These are phyloP conservation scores for Rhododendron griersonianum DNA, from an alignment of 148 eudicot species.

Conservation along the genomic window DNA sequence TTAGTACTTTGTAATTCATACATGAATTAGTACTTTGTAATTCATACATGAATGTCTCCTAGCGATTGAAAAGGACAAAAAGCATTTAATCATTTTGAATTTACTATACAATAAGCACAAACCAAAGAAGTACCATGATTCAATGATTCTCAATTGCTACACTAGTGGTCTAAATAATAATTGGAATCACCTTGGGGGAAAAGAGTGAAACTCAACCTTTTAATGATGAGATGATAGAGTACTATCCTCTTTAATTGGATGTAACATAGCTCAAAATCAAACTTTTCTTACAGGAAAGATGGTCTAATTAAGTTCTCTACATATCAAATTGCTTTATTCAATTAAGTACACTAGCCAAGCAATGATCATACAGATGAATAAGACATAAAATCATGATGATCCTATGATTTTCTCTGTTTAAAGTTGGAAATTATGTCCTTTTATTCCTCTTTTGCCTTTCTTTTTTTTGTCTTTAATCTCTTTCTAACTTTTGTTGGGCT, in stretches of 20 bases:
- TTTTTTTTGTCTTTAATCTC: background rate
- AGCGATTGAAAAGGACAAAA: too few species aligned
- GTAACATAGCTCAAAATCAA: background rate
- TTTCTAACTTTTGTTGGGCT: background rate
- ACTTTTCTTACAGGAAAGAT: background rate
- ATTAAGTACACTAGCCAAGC: background rate
- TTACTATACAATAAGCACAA: background rate
- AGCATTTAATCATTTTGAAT: background rate
- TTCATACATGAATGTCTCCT: too few species aligned
- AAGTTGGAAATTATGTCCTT: background rate
- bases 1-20: too few species aligned
- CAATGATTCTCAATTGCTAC: background rate
- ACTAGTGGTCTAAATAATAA: background rate
- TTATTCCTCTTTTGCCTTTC: background rate
- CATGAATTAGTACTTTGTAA: too few species aligned
- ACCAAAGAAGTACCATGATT: background rate
- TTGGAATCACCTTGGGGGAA: background rate
- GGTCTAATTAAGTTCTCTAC: background rate
- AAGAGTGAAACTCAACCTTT: background rate
- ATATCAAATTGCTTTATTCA: background rate
- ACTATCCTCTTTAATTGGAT: background rate
- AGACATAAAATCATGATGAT: background rate
- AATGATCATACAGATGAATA: background rate
- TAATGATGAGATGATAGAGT: background rate
- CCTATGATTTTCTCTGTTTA: slow-evolving; percentile 1